A percentile compares a stretch with the other conserved stretches of the same genome.
Conservation (phyloP, 1,284 basidiomycete species). For the Papiliotrema nemorosa region DNA sequence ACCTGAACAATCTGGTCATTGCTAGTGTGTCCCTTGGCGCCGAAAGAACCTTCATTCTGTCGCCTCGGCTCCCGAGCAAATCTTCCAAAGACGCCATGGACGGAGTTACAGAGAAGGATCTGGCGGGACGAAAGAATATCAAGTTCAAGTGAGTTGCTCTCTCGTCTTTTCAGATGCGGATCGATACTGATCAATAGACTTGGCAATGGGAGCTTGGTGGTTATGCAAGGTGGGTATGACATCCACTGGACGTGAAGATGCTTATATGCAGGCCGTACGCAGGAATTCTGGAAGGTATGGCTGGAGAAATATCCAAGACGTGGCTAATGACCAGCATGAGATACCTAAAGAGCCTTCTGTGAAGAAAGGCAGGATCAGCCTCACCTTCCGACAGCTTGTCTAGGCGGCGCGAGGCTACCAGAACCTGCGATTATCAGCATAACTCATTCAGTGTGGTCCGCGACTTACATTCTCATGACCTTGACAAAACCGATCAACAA, state of each 20-base stretch:
- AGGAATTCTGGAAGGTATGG: slow-evolving; percentile 54
- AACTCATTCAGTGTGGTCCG: not conserved
- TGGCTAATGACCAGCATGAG: slow-evolving; percentile 45
- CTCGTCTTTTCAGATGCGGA: too few relatives aligned
- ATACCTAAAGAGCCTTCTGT: slow-evolving; percentile 51
- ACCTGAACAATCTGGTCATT: slow-evolving; percentile 51
- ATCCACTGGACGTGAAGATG: not conserved
- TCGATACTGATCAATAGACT: slow-evolving; percentile 29
- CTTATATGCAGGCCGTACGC: slow-evolving; percentile 40
- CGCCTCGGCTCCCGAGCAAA: slow-evolving; percentile 42
- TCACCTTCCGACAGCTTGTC: slow-evolving; percentile 52
- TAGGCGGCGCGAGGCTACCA: slow-evolving; percentile 6
- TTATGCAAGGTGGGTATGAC: slow-evolving; percentile 53
- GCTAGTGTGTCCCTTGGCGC: slow-evolving; percentile 55
- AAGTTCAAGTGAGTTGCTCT: slow-evolving; percentile 42
- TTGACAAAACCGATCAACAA: slow-evolving; percentile 4
- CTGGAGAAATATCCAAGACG: not conserved
- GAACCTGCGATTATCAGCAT: not conserved
- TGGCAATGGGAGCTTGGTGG: slow-evolving; percentile 53
- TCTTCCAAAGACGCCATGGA: slow-evolving; percentile 10
- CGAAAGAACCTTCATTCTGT: slow-evolving; percentile 54
- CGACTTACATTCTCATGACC: slow-evolving; percentile 5
- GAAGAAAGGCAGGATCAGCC: slow-evolving; percentile 48
- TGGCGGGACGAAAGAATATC: slow-evolving; percentile 21
- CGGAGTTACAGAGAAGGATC: slow-evolving; percentile 6